Conservation (phyloP, 179 eudicot species). For the Drosera spatulata region DNA sequence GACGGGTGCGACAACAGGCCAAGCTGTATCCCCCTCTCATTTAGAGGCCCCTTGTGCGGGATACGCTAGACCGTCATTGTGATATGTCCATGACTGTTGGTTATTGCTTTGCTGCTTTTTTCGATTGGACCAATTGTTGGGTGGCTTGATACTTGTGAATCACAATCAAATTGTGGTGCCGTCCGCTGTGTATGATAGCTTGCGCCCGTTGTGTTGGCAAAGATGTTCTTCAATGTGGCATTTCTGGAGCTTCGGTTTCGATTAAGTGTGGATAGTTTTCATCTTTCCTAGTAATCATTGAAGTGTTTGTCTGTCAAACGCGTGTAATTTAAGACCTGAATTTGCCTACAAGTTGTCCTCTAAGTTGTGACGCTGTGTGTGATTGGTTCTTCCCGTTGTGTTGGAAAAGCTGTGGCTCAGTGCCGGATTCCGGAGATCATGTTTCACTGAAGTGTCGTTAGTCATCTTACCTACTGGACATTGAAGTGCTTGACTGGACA, state of each 20-base stretch:
- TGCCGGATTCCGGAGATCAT: no score
- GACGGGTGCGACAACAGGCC: constrained; percentile 28
- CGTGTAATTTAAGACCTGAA: no score
- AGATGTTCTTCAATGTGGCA: background rate
- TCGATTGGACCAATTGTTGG: background rate
- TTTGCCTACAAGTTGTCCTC: no score
- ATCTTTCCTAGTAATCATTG: background rate
- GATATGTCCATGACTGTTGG: background rate
- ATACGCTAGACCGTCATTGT: background rate
- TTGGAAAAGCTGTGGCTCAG: no score
- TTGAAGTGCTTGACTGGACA: no score
- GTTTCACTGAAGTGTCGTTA: no score
- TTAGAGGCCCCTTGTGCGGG: background rate
- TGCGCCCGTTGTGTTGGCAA: background rate
- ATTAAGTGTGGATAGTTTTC: background rate
- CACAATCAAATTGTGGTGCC: background rate
- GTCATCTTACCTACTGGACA: no score
- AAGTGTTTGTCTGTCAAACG: background rate
- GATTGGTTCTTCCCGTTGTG: no score
- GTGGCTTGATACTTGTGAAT: background rate
- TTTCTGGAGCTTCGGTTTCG: background rate
- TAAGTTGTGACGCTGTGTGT: no score
- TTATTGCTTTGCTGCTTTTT: background rate
- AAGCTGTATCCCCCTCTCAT: constrained; percentile 24
- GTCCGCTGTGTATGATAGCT: background rate